Evolutionary conservation across 768 basidiomycete genomes (phyloP).

Genomic region (Collybiopsis luxurians): DNA sequence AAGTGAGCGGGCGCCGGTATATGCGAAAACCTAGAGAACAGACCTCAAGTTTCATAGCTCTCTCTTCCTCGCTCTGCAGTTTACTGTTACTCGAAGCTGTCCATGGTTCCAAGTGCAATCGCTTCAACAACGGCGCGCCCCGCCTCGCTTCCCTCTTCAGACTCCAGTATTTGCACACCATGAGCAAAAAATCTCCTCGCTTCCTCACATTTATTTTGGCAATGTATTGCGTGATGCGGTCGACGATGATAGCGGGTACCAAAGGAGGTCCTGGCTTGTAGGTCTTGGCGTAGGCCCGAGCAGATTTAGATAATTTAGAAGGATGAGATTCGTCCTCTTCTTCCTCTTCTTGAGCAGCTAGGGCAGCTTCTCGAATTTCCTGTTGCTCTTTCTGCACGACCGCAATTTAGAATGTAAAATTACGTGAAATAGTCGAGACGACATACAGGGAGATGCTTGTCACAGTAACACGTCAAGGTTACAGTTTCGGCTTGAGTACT

Average conservation of each 20-base stretch:
- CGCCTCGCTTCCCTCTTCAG: slow-evolving; percentile 90
- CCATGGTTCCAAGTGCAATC: slow-evolving; percentile 97
- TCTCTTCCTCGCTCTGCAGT: slow-evolving; percentile 79
- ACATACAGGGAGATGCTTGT: slow-evolving; percentile 86
- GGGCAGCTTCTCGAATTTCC: slow-evolving; percentile 53
- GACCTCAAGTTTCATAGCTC: slow-evolving; percentile 78
- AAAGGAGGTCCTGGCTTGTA: slow-evolving; percentile 93
- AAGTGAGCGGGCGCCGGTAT: background rate
- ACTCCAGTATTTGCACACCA: slow-evolving; percentile 94
- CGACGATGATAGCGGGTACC: slow-evolving; percentile 82
- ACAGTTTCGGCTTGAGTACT: slow-evolving; percentile 72
- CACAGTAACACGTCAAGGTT: slow-evolving; percentile 79
- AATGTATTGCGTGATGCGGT: slow-evolving; percentile 75
- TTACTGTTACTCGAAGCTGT: slow-evolving; percentile 59
- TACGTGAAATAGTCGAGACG: background rate
- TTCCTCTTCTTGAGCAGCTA: slow-evolving; percentile 46
- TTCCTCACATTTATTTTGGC: slow-evolving; percentile 67
- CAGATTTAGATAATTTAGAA: slow-evolving; percentile 64
- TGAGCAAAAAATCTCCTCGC: slow-evolving; percentile 70
- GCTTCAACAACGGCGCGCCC: slow-evolving; percentile 90
- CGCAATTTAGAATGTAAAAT: background rate
- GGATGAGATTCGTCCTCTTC: slow-evolving; percentile 35
- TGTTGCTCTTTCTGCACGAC: slow-evolving; percentile 60
- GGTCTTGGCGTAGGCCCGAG: slow-evolving; percentile 87
- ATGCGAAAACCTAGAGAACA: slow-evolving; percentile 19